These are phyloP conservation scores for Aureobasidium zeae DNA, from an alignment of 2,329 filamentous ascomycete species.

Conservation along the genomic window DNA sequence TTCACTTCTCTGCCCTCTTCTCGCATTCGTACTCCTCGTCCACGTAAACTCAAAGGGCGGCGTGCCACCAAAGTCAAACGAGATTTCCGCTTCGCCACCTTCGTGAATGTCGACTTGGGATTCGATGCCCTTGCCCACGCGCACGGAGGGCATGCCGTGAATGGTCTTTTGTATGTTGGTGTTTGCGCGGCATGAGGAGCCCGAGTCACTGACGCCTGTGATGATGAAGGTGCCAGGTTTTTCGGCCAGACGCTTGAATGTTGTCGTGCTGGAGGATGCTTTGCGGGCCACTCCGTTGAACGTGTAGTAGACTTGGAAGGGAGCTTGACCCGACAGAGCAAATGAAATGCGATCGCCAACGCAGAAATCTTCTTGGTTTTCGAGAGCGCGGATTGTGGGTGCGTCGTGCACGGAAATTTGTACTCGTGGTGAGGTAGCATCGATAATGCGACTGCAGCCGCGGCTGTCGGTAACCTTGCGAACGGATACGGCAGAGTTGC, in stretches of 20 bases:
- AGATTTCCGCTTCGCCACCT: conserved; percentile 83
- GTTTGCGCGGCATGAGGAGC: conserved; percentile 74
- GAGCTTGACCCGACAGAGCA: conserved; percentile 78
- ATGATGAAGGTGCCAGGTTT: conserved; percentile 82
- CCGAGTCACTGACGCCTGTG: conserved; percentile 76
- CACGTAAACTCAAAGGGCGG: conserved; percentile 98
- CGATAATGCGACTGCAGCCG: conserved; percentile 73
- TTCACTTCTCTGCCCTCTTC: conserved; percentile 64
- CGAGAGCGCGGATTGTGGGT: conserved; percentile 79
- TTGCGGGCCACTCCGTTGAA: conserved; percentile 73
- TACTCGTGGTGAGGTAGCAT: conserved; percentile 58
- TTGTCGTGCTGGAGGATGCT: conserved; percentile 68
- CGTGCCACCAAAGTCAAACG: conserved; percentile 91
- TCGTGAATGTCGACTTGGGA: conserved; percentile 90
- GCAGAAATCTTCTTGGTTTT: conserved; percentile 80
- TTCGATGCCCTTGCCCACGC: conserved; percentile 74
- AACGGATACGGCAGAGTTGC: conserved; percentile 81
- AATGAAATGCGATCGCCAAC: conserved; percentile 92
- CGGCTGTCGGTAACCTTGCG: conserved; percentile 80
- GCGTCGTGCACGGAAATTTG: conserved; percentile 90
- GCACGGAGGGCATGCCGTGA: conserved; percentile 84
- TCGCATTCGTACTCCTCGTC: conserved; percentile 78
- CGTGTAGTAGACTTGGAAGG: conserved; percentile 86
- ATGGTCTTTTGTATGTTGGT: conserved; percentile 74
- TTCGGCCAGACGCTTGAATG: conserved; percentile 88